Conservation (phyloP, 1,139 yeast genomes). For the Taphrina deformans region DNA sequence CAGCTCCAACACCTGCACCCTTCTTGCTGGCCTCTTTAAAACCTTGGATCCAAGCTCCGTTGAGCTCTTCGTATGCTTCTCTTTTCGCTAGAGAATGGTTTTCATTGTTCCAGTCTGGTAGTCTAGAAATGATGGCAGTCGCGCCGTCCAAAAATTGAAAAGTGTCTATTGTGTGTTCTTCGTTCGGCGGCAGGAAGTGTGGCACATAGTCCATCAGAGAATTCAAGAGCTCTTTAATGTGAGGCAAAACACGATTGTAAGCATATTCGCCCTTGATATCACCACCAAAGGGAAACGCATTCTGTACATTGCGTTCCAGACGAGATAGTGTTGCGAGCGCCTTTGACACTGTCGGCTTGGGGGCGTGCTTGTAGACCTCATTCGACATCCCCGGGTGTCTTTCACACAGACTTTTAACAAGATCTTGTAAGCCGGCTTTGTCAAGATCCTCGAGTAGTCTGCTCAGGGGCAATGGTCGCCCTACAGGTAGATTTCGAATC, state of each 20-base stretch:
- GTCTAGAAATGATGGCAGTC: constrained; percentile 60
- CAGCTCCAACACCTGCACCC: constrained; percentile 50
- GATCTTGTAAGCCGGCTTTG: constrained; percentile 54
- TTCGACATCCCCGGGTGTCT: constrained; percentile 63
- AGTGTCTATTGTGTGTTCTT: constrained; percentile 57
- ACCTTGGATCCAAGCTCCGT: constrained; percentile 71
- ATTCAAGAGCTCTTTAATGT: constrained; percentile 70
- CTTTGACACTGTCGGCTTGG: constrained; percentile 57
- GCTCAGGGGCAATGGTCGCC: constrained; percentile 55
- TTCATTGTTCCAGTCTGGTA: constrained; percentile 71
- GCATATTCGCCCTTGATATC: constrained; percentile 78
- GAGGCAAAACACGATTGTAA: constrained; percentile 75
- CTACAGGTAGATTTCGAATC: constrained; percentile 39
- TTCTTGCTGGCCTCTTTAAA: constrained; percentile 53
- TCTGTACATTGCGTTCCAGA: constrained; percentile 53
- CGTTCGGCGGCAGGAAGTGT: constrained; percentile 77
- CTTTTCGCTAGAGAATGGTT: constrained; percentile 72
- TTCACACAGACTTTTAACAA: constrained; percentile 57
- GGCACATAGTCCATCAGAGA: constrained; percentile 78
- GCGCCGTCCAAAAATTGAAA: constrained; percentile 68
- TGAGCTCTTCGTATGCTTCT: constrained; percentile 76
- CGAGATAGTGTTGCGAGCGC: constrained; percentile 55
- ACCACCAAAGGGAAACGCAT: constrained; percentile 70
- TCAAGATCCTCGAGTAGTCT: constrained; percentile 70
- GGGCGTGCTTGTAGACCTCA: constrained; percentile 58